Evolutionary conservation across 805 yeast genomes (phyloP).

Genomic region (Metschnikowia peoriensis): DNA sequence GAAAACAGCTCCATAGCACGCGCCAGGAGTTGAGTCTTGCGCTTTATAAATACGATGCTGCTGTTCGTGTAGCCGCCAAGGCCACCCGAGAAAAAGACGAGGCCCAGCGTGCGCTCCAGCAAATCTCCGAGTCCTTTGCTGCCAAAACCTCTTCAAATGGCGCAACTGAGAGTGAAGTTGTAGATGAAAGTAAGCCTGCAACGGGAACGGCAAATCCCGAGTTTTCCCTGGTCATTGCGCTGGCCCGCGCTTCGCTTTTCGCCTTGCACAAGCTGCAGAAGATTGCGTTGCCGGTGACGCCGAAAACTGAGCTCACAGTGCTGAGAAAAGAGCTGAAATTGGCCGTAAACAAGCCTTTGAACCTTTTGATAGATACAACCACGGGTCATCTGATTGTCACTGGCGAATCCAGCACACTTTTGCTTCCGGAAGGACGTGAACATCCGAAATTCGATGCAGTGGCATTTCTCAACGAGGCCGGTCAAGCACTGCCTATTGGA

Average conservation of each 20-base stretch:
- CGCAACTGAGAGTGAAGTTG: constrained; percentile 3
- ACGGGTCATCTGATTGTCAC: not conserved
- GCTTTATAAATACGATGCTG: constrained; percentile 85
- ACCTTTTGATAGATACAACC: constrained; percentile 3
- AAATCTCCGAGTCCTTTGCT: constrained; percentile 38
- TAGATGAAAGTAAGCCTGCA: not conserved
- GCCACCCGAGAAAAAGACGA: constrained; percentile 76
- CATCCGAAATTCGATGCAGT: not conserved
- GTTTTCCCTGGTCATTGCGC: not conserved
- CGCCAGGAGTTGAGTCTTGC: constrained; percentile 75
- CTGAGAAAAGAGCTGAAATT: constrained; percentile 4
- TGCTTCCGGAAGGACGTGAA: constrained; percentile 4
- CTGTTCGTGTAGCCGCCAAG: constrained; percentile 77
- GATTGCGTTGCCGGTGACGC: constrained; percentile 19
- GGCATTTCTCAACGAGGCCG: constrained; percentile 8
- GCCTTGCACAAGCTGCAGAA: constrained; percentile 37
- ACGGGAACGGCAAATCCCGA: not conserved
- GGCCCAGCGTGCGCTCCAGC: constrained; percentile 61
- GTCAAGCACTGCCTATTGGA: constrained; percentile 4
- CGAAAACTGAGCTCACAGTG: constrained; percentile 15
- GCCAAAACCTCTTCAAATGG: not conserved
- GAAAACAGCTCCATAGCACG: constrained; percentile 66
- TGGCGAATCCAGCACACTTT: constrained; percentile 1
- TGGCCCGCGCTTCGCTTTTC: constrained; percentile 34
- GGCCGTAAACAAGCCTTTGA: not conserved